phyloP scores from a whole-genome alignment of 2,329 filamentous ascomycete species.

The Fusarium torreyae region DNA sequence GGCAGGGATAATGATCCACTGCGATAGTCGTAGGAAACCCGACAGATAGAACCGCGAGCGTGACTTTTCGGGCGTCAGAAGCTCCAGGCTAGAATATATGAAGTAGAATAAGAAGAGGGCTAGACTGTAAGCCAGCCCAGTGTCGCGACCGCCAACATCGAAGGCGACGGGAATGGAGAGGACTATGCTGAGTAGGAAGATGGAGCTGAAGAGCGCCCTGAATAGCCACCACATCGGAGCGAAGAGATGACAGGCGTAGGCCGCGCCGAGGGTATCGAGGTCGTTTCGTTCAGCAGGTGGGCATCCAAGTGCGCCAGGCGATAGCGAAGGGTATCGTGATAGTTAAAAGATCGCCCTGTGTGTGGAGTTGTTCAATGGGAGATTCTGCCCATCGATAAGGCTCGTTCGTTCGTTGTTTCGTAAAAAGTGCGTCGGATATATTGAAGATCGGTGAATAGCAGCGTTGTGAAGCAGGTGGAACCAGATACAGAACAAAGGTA shows the following conservation, averaged over 20 bases:
- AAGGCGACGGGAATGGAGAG: conserved; percentile 97
- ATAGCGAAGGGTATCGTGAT: conserved; percentile 22
- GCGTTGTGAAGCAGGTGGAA: conserved; percentile 16
- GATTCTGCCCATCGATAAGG: conserved; percentile 42
- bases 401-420: conserved; percentile 34
- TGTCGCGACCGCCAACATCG: conserved; percentile 96
- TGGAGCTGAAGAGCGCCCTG: conserved; percentile 81
- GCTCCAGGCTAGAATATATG: conserved; percentile 83
- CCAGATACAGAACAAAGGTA: conserved; percentile 14
- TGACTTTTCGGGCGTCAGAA: conserved; percentile 85
- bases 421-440: conserved; percentile 36
- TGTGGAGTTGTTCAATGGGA: conserved; percentile 38
- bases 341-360: conserved; percentile 22
- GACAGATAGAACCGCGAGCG: conserved; percentile 81
- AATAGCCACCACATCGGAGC: conserved; percentile 85
- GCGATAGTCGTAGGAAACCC: conserved; percentile 78
- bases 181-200: conserved; percentile 93
- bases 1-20: conserved; percentile 88
- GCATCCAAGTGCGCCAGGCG: conserved; percentile 42
- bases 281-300: conserved; percentile 32
- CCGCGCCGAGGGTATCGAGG: conserved; percentile 46
- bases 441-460: conserved; percentile 34
- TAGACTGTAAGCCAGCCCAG: conserved; percentile 93
- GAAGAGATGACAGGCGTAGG: conserved; percentile 50
- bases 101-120: conserved; percentile 93